Percentiles rank a stretch among this genome's conserved stretches.
Conservation (phyloP, 345 rosid genomes). For the Odontarrhena argentea region DNA sequence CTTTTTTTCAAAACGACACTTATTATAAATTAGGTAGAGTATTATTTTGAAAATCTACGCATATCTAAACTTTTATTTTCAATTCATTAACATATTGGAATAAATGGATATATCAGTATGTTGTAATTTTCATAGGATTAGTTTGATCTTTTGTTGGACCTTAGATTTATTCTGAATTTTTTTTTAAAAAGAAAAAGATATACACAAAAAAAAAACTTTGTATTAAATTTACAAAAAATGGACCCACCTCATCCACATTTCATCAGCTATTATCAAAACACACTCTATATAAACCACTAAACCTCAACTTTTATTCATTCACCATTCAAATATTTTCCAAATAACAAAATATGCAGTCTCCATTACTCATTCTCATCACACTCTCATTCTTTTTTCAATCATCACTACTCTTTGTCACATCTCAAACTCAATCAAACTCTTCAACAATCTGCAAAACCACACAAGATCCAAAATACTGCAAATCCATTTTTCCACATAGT, state of each 20-base stretch:
- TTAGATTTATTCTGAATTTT: too few species aligned
- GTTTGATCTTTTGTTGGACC: too few species aligned
- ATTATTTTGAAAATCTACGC: too few species aligned
- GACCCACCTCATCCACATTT: slow-evolving; percentile 26
- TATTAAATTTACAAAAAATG: not conserved
- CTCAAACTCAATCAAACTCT: slow-evolving; percentile 41
- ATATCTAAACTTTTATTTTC: too few species aligned
- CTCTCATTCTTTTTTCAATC: slow-evolving; percentile 23
- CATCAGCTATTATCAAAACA: slow-evolving; percentile 4
- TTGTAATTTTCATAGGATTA: too few species aligned
- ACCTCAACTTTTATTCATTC: slow-evolving; percentile 15
- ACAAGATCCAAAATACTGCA: slow-evolving; percentile 67
- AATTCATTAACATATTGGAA: too few species aligned
- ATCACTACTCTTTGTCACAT: not conserved
- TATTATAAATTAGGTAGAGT: too few species aligned
- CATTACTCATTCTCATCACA: slow-evolving; percentile 18
- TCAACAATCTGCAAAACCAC: slow-evolving; percentile 55
- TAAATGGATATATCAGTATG: too few species aligned
- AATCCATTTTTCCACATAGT: slow-evolving; percentile 53
- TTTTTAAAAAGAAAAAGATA: too few species aligned
- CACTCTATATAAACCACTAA: slow-evolving; percentile 26
- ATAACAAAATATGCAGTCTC: slow-evolving; percentile 25
- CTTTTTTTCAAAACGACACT: too few species aligned
- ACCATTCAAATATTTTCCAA: not conserved
- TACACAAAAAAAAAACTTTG: too few species aligned